Conservation (phyloP, 108 stramenopile species). For the Cyclostephanos tholiformis region DNA sequence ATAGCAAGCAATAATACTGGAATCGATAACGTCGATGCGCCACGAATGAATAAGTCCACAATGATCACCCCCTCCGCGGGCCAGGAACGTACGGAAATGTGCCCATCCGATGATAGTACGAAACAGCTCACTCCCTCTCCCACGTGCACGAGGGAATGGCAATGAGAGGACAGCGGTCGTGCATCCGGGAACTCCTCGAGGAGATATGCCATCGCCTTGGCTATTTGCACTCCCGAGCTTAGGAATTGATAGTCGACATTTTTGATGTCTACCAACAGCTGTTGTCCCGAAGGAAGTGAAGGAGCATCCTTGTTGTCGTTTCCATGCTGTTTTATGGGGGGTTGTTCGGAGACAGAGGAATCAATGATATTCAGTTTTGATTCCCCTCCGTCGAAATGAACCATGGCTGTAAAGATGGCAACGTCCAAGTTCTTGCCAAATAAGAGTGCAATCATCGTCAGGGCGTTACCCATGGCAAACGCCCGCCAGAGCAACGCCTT, state of each 20-base stretch:
- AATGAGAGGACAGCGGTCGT: conserved; percentile 72
- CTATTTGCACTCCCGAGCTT: conserved; percentile 65
- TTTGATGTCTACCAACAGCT: conserved; percentile 43
- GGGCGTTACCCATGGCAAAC: too few species aligned
- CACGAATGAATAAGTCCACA: conserved; percentile 75
- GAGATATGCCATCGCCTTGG: conserved; percentile 66
- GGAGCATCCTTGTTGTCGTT: conserved; percentile 12
- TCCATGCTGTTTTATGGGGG: too few species aligned
- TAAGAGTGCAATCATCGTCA: too few species aligned
- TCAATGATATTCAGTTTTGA: too few species aligned
- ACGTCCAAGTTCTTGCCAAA: too few species aligned
- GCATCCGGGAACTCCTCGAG: conserved; percentile 58
- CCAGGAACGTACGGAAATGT: conserved; percentile 70
- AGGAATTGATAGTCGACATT: conserved; percentile 68
- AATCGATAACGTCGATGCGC: conserved; percentile 45
- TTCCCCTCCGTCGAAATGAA: too few species aligned
- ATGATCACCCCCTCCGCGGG: conserved; percentile 78
- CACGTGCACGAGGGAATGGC: conserved; percentile 62
- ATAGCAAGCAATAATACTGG: conserved; percentile 62
- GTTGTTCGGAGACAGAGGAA: too few species aligned
- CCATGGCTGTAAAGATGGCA: too few species aligned
- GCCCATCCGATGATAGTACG: conserved; percentile 66
- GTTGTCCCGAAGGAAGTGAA: conserved; percentile 20
- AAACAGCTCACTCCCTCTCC: conserved; percentile 77
- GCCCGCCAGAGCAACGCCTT: too few species aligned